phyloP scores from a whole-genome alignment of 2,329 filamentous ascomycete species.

The Fusarium chuoi region DNA sequence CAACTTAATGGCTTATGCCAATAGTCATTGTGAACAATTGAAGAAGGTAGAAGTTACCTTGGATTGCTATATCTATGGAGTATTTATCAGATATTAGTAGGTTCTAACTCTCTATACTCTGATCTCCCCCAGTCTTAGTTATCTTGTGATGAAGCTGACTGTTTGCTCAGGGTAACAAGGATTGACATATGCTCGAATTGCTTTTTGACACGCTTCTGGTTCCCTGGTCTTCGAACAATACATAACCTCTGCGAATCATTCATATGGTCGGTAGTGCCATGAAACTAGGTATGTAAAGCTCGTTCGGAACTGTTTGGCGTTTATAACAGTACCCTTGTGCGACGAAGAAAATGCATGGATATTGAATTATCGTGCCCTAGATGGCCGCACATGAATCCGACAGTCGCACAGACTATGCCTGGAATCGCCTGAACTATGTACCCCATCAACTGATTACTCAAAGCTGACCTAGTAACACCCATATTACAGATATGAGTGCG shows the following conservation, averaged over 20 bases:
- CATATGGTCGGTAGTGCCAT: background rate
- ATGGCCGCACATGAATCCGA: no score
- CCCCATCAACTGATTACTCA: background rate
- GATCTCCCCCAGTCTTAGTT: background rate
- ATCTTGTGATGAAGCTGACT: background rate
- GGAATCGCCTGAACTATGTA: no score
- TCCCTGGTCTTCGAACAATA: background rate
- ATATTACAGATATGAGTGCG: background rate
- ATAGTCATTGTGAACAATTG: background rate
- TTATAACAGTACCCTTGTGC: no score
- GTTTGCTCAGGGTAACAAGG: background rate
- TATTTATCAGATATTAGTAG: background rate
- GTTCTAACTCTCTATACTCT: background rate
- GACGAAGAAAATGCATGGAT: background rate
- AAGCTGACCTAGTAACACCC: background rate
- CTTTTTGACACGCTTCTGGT: background rate
- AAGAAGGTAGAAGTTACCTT: background rate
- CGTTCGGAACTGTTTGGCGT: background rate
- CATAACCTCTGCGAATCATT: background rate
- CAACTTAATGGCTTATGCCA: background rate
- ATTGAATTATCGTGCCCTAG: no score
- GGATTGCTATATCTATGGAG: no score
- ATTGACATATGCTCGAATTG: background rate
- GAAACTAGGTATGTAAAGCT: background rate
- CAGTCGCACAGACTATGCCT: no score